Evolutionary conservation across 2,329 filamentous ascomycete species (phyloP).

Genomic region (Sporothrix inflata): DNA sequence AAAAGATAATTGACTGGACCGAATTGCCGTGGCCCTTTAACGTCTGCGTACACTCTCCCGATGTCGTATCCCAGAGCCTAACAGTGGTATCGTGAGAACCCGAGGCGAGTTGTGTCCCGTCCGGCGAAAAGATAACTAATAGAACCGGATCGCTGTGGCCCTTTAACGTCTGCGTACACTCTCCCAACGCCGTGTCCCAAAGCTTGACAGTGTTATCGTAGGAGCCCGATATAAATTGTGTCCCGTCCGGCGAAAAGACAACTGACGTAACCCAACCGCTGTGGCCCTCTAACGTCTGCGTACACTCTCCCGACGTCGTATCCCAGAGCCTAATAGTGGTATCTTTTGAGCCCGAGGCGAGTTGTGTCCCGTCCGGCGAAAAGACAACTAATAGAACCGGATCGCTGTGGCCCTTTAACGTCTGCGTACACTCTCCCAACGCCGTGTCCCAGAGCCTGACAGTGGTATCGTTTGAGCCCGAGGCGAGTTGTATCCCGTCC

Average conservation of each 20-base stretch:
- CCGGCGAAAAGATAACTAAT: not conserved
- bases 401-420: not conserved
- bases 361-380: not conserved
- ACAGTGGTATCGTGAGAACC: not conserved
- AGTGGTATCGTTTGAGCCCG: no score
- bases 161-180: not conserved
- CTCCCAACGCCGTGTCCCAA: no score
- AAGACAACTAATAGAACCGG: not conserved
- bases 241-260: no score
- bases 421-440: no score
- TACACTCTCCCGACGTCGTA: no score
- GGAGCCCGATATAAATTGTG: no score
- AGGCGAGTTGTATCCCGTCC: no score
- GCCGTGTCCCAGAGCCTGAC: no score
- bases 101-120: not conserved
- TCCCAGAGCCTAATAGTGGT: not conserved
- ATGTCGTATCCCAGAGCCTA: not conserved
- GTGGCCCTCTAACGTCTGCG: no score
- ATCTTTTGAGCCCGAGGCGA: not conserved
- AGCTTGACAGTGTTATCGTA: no score
- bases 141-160: not conserved
- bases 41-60: no score
- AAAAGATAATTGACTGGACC: not conserved
- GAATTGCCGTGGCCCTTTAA: not conserved
- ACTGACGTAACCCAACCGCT: no score